Base-by-base conservation (phyloP, 202 grass and related monocot species). In the Elaeis oleifera region DNA sequence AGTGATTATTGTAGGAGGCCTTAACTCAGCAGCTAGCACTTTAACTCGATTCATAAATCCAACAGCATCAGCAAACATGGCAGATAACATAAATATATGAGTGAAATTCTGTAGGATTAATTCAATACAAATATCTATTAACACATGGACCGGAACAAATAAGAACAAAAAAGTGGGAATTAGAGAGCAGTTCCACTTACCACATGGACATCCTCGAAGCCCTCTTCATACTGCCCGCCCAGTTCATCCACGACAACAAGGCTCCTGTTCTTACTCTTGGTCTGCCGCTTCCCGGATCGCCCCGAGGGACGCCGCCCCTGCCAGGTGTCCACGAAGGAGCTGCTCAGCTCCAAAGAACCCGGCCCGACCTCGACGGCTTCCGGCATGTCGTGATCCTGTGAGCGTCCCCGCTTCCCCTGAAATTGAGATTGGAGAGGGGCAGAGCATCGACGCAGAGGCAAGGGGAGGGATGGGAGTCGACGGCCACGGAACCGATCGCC, bases 201-300 rank as follows among this genome's bases (percentile, higher is more conserved):
- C 65, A 54, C 5, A 26, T 87, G 75, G 29, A 95, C 83, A 50
- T 95, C 90, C 2, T 84, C 83, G 13, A 90, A 95, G 26, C 63
- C 60, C 0, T 84, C 90, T 52, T 95, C 90, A 54, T 95, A 95
- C 3, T 73, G 62, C 3, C 86, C 90, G 1, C 23, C 90, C 52
- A 95, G 83, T 60, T 90, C 82, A 64, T 79, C 62, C 54, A 82
- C 83, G 54, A 95, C 54, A 55, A 66, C 61, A 63, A 87, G 60
- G 0, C 80, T 32, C 4, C 57, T 13, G 3, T 76, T 27, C 32
- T 24, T 79, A 49, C 26, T 69, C 14, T 31, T 31, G 28, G 23
- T 49, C 28, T 14, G 53, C 54, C 50, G 50, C 74, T 65, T 68
- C 68, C 51, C 74, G 7, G 49, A 16, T 16, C 63, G 49, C 36